phyloP scores from a whole-genome alignment of 2,329 filamentous ascomycete genomes.

The Pseudopithomyces chartarum region DNA sequence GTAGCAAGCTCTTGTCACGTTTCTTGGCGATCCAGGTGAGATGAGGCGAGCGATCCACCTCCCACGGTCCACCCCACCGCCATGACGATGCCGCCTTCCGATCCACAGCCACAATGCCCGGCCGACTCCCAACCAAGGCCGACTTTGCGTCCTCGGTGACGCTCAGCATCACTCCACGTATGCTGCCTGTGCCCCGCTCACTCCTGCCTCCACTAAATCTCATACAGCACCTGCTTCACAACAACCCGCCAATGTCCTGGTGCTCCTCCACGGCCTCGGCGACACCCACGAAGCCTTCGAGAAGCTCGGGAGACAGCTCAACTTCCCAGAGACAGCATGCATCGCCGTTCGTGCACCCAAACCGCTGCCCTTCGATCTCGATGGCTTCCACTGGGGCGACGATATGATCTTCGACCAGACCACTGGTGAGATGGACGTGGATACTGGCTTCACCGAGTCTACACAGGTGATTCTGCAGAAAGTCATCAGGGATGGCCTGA shows the following conservation, averaged over 20 bases:
- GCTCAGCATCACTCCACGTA: slow-evolving; percentile 53
- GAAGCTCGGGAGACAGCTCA: slow-evolving; percentile 68
- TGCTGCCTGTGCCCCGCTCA: slow-evolving; percentile 22
- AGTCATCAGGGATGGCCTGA: slow-evolving; percentile 52
- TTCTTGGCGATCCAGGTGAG: slow-evolving; percentile 24
- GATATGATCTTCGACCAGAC: slow-evolving; percentile 61
- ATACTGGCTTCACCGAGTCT: slow-evolving; percentile 56
- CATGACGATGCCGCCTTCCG: slow-evolving; percentile 10
- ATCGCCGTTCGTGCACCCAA: slow-evolving; percentile 75
- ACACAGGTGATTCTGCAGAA: slow-evolving; percentile 49
- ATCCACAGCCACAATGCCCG: slow-evolving; percentile 40
- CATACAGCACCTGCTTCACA: slow-evolving; percentile 53
- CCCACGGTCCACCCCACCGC: slow-evolving; percentile 9
- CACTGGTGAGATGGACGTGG: slow-evolving; percentile 58
- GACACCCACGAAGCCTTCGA: slow-evolving; percentile 74
- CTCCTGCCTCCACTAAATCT: slow-evolving; percentile 21
- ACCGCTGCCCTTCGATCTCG: slow-evolving; percentile 70
- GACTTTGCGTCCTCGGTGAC: slow-evolving; percentile 51
- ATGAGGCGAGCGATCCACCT: slow-evolving; percentile 11
- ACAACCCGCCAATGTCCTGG: slow-evolving; percentile 72
- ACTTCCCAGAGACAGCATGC: slow-evolving; percentile 76
- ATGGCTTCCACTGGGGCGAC: slow-evolving; percentile 68
- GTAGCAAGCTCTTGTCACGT: slow-evolving; percentile 1
- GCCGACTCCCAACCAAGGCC: slow-evolving; percentile 48
- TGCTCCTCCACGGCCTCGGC: slow-evolving; percentile 84